Evolutionary conservation across 2,329 filamentous ascomycete species (phyloP).

Genomic region (Phialocephala sp.): DNA sequence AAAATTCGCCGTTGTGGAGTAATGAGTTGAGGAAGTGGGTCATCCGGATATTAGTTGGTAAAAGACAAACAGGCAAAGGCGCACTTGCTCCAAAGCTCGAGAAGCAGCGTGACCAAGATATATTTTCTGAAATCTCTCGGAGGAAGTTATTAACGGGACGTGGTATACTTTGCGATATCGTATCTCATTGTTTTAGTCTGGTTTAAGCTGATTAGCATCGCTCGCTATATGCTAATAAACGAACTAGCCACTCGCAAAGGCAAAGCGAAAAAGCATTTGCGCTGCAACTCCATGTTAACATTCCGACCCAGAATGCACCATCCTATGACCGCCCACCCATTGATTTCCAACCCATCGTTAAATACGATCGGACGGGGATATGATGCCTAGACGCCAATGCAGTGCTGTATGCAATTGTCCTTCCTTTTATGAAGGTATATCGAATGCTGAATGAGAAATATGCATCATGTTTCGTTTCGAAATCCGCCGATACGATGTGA

Average conservation of each 20-base stretch:
- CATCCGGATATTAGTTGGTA: not conserved
- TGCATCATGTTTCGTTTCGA: conserved; percentile 19
- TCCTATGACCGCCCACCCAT: not conserved
- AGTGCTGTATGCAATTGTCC: conserved; percentile 24
- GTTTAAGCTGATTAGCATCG: not conserved
- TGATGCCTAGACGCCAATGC: conserved; percentile 27
- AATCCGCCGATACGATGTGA: conserved; percentile 27
- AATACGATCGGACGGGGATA: not conserved
- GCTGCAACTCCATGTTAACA: not conserved
- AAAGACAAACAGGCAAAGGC: not conserved
- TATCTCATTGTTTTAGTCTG: conserved; percentile 7
- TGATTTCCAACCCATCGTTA: conserved; percentile 7
- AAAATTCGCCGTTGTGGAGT: not conserved
- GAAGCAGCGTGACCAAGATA: not conserved
- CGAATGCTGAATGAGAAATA: conserved; percentile 15
- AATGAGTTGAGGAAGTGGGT: not conserved
- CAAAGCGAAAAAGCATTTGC: not conserved
- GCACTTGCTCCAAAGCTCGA: not conserved
- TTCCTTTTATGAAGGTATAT: conserved; percentile 16
- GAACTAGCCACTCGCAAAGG: not conserved
- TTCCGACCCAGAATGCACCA: not conserved
- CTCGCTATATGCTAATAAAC: no score
- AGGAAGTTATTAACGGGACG: not conserved
- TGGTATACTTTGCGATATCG: not conserved
- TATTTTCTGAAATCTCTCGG: no score